phyloP scores from a whole-genome alignment of 257 asterid species.

The Salvia hispanica region DNA sequence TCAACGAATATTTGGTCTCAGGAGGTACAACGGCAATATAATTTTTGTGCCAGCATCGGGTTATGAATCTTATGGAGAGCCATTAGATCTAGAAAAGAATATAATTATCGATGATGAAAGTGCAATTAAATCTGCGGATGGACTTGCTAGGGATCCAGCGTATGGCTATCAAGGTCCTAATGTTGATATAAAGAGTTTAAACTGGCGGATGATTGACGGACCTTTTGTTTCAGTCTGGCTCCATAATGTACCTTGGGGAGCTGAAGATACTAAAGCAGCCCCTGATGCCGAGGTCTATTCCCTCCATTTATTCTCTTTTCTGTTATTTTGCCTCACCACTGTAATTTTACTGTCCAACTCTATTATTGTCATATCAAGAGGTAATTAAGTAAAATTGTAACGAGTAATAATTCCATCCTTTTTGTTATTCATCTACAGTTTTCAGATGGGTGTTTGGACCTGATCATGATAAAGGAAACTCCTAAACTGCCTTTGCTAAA shows the following conservation, averaged over 20 bases:
- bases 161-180: constrained; percentile 69
- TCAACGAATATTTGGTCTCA: constrained; percentile 66
- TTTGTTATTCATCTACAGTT: constrained; percentile 54
- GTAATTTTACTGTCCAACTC: background rate
- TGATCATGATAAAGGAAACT: constrained; percentile 78
- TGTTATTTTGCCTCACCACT: background rate
- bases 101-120: constrained; percentile 37
- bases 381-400: background rate
- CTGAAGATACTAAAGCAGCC: constrained; percentile 87
- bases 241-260: constrained; percentile 97
- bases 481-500: constrained; percentile 63
- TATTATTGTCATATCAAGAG: background rate
- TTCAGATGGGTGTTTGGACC: constrained; percentile 95
- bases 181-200: constrained; percentile 54
- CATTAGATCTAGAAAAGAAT: constrained; percentile 46
- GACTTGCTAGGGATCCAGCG: constrained; percentile 25
- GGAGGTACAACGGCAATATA: constrained; percentile 79
- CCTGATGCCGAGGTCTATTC: constrained; percentile 84
- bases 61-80: constrained; percentile 65
- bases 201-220: constrained; percentile 83
- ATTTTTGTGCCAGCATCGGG: constrained; percentile 81
- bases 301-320: background rate
- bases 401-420: background rate
- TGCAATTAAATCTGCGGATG: constrained; percentile 34
- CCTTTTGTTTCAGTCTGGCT: constrained; percentile 96